These are phyloP conservation scores for Spiraea crenata DNA, from an alignment of 331 rosid species.

Conservation along the genomic window DNA sequence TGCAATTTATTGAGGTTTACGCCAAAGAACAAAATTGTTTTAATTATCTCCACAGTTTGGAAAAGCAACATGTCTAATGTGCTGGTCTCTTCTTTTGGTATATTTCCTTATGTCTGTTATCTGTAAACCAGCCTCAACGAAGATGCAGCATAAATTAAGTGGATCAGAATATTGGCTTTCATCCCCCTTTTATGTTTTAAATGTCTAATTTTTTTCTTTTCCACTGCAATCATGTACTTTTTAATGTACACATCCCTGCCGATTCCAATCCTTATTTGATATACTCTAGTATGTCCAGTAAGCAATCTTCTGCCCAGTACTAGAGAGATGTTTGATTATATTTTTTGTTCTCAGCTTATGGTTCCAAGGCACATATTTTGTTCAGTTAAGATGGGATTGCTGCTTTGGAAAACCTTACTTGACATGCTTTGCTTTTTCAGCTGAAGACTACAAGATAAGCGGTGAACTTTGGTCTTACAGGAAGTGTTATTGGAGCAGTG, in stretches of 20 bases:
- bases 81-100: not conserved
- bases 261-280: not conserved
- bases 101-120: not conserved
- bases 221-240: too few species aligned
- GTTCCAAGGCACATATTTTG: not conserved
- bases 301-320: not conserved
- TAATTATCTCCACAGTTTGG: not conserved
- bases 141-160: too few species aligned
- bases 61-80: not conserved
- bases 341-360: not conserved
- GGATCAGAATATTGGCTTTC: not conserved
- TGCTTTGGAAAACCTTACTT: not conserved
- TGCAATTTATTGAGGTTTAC: too few species aligned
- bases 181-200: not conserved
- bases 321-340: not conserved
- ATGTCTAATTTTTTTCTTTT: constrained; percentile 4
- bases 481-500: constrained; percentile 63
- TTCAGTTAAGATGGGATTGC: not conserved
- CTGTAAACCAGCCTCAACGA: not conserved
- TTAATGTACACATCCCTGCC: not conserved
- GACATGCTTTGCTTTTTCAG: constrained; percentile 25
- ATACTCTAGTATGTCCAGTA: not conserved
- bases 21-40: too few species aligned
- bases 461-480: constrained; percentile 43
- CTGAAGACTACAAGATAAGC: constrained; percentile 49